These are phyloP conservation scores for Fusarium sp. DNA, from an alignment of 2,329 filamentous ascomycete genomes.

Conservation along the genomic window DNA sequence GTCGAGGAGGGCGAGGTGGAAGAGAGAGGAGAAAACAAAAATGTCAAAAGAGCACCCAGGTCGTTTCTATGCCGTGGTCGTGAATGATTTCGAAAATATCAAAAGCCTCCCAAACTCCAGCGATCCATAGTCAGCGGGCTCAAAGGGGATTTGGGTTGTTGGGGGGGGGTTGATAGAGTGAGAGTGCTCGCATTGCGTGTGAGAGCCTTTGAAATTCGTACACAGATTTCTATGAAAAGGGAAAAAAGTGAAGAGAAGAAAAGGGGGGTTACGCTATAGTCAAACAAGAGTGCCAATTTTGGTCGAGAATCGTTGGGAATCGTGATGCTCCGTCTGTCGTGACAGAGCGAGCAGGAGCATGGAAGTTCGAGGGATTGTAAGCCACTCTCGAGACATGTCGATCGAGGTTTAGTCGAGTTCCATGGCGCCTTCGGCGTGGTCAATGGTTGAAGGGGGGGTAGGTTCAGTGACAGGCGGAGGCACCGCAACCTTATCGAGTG, in stretches of 20 bases:
- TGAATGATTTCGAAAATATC: slow-evolving; percentile 39
- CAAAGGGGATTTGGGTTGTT: not conserved
- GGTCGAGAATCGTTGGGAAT: slow-evolving; percentile 18
- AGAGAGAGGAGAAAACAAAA: not conserved
- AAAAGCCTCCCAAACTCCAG: slow-evolving; percentile 38
- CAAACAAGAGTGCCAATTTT: slow-evolving; percentile 36
- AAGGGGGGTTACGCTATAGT: slow-evolving; percentile 29
- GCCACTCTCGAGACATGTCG: not conserved
- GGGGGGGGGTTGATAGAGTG: slow-evolving; percentile 13
- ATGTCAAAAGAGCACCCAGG: slow-evolving; percentile 31
- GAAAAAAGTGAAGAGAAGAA: slow-evolving; percentile 1
- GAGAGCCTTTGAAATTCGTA: slow-evolving; percentile 25
- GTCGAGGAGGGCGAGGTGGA: not conserved
- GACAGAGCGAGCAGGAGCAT: not conserved
- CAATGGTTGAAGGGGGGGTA: slow-evolving; percentile 55
- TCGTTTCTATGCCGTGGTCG: slow-evolving; percentile 44
- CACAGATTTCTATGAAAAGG: slow-evolving; percentile 30
- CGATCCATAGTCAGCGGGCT: slow-evolving; percentile 34
- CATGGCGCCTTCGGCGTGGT: slow-evolving; percentile 54
- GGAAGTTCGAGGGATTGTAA: not conserved
- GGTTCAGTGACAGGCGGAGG: slow-evolving; percentile 51
- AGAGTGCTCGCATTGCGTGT: slow-evolving; percentile 7
- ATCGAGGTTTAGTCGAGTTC: slow-evolving; percentile 51
- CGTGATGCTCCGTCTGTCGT: slow-evolving; percentile 8
- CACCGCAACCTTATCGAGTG: slow-evolving; percentile 47